Evolutionary conservation across 805 yeast species (phyloP).

Genomic region (Wickerhamomyces kurtzmanii): DNA sequence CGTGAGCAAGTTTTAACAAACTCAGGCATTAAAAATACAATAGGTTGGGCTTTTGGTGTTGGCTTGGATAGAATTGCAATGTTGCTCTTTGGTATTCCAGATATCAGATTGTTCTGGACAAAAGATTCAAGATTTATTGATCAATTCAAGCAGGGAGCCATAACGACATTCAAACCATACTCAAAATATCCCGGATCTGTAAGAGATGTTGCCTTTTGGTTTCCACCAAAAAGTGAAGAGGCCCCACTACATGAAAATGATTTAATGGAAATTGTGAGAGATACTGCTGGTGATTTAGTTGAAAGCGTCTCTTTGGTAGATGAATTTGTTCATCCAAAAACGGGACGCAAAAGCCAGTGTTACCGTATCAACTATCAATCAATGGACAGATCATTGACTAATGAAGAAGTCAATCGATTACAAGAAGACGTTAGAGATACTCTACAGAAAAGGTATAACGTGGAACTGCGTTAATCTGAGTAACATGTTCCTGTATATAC

Average conservation of each 20-base stretch:
- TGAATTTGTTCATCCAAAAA: conserved; percentile 78
- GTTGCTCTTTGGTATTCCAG: conserved; percentile 92
- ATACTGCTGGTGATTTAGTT: conserved; percentile 76
- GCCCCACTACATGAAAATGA: conserved; percentile 70
- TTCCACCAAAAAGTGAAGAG: conserved; percentile 31
- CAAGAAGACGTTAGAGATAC: conserved; percentile 56
- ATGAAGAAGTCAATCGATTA: conserved; percentile 68
- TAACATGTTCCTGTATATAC: too few relatives aligned
- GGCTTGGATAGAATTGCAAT: conserved; percentile 94
- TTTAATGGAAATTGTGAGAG: conserved; percentile 86
- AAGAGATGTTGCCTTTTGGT: conserved; percentile 92
- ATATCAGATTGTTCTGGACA: conserved; percentile 90
- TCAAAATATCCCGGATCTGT: conserved; percentile 83
- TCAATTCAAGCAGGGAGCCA: conserved; percentile 61
- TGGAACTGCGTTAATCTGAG: conserved; percentile 43
- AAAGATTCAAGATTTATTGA: conserved; percentile 61
- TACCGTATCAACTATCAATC: conserved; percentile 90
- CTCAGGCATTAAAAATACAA: conserved; percentile 55
- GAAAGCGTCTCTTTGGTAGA: conserved; percentile 79
- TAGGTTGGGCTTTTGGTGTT: conserved; percentile 98
- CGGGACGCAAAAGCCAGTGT: conserved; percentile 68
- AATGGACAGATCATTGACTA: conserved; percentile 87
- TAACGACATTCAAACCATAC: conserved; percentile 73
- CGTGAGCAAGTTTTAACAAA: conserved; percentile 66
- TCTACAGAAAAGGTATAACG: conserved; percentile 40